A percentile compares a stretch with the other conserved stretches of the same genome.
Conservation (phyloP, 2,329 filamentous ascomycete genomes). For the Colletotrichum lindemuthianum region DNA sequence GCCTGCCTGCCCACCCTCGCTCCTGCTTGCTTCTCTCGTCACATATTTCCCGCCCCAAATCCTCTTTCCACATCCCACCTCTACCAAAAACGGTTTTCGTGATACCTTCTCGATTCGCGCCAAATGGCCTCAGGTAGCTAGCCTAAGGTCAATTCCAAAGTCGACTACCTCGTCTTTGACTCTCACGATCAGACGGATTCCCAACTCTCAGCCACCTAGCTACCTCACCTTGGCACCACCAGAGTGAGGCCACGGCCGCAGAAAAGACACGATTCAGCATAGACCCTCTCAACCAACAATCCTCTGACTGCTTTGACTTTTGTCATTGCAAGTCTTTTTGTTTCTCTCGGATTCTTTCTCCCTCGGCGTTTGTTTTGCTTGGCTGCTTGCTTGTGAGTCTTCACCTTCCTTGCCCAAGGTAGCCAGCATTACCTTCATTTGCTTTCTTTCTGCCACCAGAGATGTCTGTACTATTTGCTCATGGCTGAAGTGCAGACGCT, state of each 20-base stretch:
- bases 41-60: conserved; percentile 13
- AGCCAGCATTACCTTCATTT: neutral
- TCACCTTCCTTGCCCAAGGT: conserved; percentile 1
- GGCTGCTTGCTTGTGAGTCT: conserved; percentile 31
- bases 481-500: conserved; percentile 28
- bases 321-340: conserved; percentile 10
- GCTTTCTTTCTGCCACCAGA: neutral
- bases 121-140: neutral
- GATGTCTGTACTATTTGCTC: conserved; percentile 1
- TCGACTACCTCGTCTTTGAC: conserved; percentile 12
- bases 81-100: conserved; percentile 22
- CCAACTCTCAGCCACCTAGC: neutral
- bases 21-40: conserved; percentile 22
- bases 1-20: neutral
- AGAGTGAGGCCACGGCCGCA: conserved; percentile 17
- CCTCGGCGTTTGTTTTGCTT: conserved; percentile 34
- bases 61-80: conserved; percentile 11
- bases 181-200: conserved; percentile 17
- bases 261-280: neutral
- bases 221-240: neutral
- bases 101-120: conserved; percentile 16
- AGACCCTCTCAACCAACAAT: conserved; percentile 15
- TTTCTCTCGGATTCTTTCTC: conserved; percentile 22
- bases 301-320: conserved; percentile 22
- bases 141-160: conserved; percentile 11